phyloP scores from a whole-genome alignment of 148 eudicot genomes.

The Rhododendron vialii region DNA sequence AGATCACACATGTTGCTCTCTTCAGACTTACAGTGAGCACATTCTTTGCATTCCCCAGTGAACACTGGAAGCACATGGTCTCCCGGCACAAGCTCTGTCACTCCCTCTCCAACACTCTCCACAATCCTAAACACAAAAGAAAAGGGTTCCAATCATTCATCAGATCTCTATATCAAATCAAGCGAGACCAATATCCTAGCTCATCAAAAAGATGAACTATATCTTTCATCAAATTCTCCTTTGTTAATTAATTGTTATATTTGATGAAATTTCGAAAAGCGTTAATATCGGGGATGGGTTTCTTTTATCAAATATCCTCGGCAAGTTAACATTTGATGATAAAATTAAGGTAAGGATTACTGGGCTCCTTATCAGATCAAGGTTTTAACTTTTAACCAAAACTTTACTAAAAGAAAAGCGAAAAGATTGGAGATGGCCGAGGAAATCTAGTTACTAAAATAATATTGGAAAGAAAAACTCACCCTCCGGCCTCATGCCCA shows the following conservation, averaged over 20 bases:
- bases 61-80: slow-evolving; percentile 39
- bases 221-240: too few species aligned
- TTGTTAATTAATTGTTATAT: too few species aligned
- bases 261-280: too few species aligned
- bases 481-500: slow-evolving; percentile 56
- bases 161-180: background rate
- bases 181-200: background rate
- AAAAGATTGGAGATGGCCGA: background rate
- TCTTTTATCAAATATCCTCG: background rate
- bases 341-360: background rate
- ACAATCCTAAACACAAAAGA: slow-evolving; percentile 18
- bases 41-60: slow-evolving; percentile 35
- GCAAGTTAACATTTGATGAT: background rate
- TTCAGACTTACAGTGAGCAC: slow-evolving; percentile 33
- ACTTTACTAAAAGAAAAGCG: background rate
- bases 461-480: background rate
- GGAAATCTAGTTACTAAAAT: background rate
- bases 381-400: background rate
- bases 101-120: slow-evolving; percentile 40
- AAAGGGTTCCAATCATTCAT: background rate
- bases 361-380: background rate
- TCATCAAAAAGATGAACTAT: background rate
- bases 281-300: background rate
- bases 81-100: slow-evolving; percentile 32
- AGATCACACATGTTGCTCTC: slow-evolving; percentile 40